Evolutionary conservation across 2,329 filamentous ascomycete species (phyloP), one percentile per base, ranked within the genome.

Genomic region (Penicillium sp.): DNA sequence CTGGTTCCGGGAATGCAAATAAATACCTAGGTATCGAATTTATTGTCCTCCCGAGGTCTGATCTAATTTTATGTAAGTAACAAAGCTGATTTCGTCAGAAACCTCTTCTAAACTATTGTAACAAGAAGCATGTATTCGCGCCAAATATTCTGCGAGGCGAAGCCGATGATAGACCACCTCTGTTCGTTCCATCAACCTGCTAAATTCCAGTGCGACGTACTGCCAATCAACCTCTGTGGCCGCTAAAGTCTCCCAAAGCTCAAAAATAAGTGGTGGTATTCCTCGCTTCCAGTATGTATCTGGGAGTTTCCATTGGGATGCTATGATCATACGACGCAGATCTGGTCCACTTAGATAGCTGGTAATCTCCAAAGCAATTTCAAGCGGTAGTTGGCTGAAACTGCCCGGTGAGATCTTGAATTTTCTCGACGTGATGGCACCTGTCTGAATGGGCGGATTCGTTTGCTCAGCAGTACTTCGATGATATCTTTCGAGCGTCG

Each of bases 141-240:
- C 28, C 52, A 54, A 38, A 16, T 47, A 54, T 3, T 47, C 26
- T 16, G 12, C 18, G n/a, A 54, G 33, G 3, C 28, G 14, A 28
- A 47, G 18, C 12, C 52, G 28, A 47, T 54, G 52, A 21, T 9
- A 26, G 5, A 54, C 5, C 4, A 28, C 52, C 23, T 54, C 33
- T 33, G 33, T 38, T 14, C 28, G 28, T 33, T 49, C 55, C 50
- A 53, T 49, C 3, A 35, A 9, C n/a, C 43, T 49, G 20, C 16
- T 16, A n/a, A 45, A 52, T 20, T 57, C 55, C 21, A 57, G 30
- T 16, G 45, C 55, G 4, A 57, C 18, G 30, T 47, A 49, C 46
- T 57, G 55, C 49, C 50, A 57, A 33, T 57, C 49, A 21, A 53
- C 2, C 16, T 28, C 33, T 30, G 9, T 26, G 11, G 4, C 16